Evolutionary conservation across 305 asterid genomes (phyloP).

Genomic region (Fraxinus paxiana): DNA sequence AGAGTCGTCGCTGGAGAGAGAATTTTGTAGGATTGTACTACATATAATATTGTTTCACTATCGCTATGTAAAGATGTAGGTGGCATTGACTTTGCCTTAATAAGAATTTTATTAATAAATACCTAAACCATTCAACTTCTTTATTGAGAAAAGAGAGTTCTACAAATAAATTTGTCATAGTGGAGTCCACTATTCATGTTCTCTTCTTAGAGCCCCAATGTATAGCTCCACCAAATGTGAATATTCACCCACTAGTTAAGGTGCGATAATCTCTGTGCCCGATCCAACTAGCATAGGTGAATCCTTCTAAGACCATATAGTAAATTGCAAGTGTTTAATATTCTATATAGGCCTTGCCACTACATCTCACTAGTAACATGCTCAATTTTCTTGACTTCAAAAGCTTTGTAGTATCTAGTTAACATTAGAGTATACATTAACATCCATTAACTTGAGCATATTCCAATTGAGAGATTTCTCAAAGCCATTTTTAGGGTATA

Average conservation of each 20-base stretch:
- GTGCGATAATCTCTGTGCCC: not conserved
- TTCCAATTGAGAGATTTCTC: not conserved
- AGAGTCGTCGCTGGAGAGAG: no score
- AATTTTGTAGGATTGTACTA: no score
- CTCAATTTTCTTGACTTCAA: not conserved
- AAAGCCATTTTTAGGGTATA: not conserved
- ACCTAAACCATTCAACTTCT: not conserved
- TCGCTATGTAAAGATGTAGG: not conserved
- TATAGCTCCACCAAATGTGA: not conserved
- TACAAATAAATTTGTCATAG: not conserved
- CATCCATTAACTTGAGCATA: not conserved
- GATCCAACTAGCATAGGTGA: not conserved
- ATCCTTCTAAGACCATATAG: not conserved
- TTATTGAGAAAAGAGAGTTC: not conserved
- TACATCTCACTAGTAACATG: not conserved
- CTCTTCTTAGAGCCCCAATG: not conserved
- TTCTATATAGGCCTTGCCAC: not conserved
- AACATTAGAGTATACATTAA: not conserved
- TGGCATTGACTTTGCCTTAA: not conserved
- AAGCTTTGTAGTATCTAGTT: not conserved
- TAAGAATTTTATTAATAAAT: not conserved
- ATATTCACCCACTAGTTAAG: not conserved
- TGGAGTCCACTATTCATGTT: not conserved
- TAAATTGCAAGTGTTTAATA: not conserved
- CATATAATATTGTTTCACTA: not conserved